Conservation (phyloP, 1,284 basidiomycete genomes). For the Ustilago hordei region DNA sequence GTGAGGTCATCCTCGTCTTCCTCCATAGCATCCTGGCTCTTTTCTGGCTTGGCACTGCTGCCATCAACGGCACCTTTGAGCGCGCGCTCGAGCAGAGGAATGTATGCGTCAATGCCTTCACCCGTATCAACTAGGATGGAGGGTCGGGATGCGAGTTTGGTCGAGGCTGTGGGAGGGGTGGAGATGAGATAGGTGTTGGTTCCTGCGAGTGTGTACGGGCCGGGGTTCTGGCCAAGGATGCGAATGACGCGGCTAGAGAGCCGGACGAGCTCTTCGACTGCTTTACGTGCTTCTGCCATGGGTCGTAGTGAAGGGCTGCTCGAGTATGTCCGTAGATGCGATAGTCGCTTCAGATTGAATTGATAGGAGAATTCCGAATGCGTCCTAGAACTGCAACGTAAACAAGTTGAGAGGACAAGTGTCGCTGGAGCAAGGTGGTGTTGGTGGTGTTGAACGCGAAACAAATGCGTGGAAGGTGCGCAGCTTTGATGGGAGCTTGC, state of each 20-base stretch:
- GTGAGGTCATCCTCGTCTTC: constrained; percentile 44
- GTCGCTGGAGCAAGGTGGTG: background rate
- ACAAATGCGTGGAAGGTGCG: background rate
- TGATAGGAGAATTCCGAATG: too few relatives aligned
- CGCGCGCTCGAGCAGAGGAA: constrained; percentile 77
- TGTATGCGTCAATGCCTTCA: constrained; percentile 80
- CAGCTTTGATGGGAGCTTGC: background rate
- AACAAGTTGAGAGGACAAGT: background rate
- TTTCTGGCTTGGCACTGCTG: background rate
- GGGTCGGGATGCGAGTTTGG: constrained; percentile 73
- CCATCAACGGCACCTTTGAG: constrained; percentile 68
- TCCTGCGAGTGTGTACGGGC: constrained; percentile 86
- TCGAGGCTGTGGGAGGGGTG: constrained; percentile 56
- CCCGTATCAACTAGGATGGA: constrained; percentile 87
- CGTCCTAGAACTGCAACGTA: too few relatives aligned
- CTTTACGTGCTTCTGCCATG: constrained; percentile 55
- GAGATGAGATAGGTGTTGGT: constrained; percentile 94
- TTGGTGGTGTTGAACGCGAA: constrained; percentile 3
- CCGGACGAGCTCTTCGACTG: constrained; percentile 43
- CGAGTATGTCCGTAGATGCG: too few relatives aligned
- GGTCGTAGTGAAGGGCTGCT: background rate
- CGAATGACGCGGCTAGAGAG: constrained; percentile 65
- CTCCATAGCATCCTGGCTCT: constrained; percentile 20
- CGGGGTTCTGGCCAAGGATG: constrained; percentile 81
- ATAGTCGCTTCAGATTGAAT: too few relatives aligned